Conservation (phyloP, 1,139 yeast genomes). For the Sugiyamaella novakii region DNA sequence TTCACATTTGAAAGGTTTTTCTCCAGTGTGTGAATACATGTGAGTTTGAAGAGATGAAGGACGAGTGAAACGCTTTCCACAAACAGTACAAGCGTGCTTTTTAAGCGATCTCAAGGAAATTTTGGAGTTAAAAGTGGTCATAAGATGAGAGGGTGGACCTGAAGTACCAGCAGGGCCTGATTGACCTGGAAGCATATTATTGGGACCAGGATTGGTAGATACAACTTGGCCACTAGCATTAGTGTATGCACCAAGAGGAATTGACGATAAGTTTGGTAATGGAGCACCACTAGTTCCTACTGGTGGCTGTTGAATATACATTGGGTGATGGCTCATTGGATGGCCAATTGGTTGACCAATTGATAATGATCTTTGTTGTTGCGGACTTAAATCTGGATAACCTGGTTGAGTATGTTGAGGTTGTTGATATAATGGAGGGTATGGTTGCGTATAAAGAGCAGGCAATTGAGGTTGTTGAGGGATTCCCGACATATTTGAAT, state of each 20-base stretch:
- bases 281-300: conserved; percentile 13
- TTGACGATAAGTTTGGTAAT: conserved; percentile 14
- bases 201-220: not conserved
- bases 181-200: not conserved
- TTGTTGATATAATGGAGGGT: conserved; percentile 18
- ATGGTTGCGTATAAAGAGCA: conserved; percentile 18
- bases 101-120: conserved; percentile 33
- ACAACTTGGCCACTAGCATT: conserved; percentile 7
- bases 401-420: conserved; percentile 19
- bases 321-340: conserved; percentile 16
- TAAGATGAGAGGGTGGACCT: conserved; percentile 36
- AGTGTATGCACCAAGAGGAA: conserved; percentile 6
- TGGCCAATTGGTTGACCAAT: conserved; percentile 18
- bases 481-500: conserved; percentile 5
- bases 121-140: conserved; percentile 37
- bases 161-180: conserved; percentile 7
- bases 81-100: conserved; percentile 58
- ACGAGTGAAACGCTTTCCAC: conserved; percentile 75
- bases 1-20: conserved; percentile 72
- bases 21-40: conserved; percentile 83
- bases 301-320: conserved; percentile 19
- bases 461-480: conserved; percentile 14
- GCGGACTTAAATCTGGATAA: conserved; percentile 9
- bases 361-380: conserved; percentile 20
- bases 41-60: conserved; percentile 83